Evolutionary conservation across 2,329 filamentous ascomycete species (phyloP), one percentile per base, ranked within the genome.

Genomic region (Diplocarpon mali): DNA sequence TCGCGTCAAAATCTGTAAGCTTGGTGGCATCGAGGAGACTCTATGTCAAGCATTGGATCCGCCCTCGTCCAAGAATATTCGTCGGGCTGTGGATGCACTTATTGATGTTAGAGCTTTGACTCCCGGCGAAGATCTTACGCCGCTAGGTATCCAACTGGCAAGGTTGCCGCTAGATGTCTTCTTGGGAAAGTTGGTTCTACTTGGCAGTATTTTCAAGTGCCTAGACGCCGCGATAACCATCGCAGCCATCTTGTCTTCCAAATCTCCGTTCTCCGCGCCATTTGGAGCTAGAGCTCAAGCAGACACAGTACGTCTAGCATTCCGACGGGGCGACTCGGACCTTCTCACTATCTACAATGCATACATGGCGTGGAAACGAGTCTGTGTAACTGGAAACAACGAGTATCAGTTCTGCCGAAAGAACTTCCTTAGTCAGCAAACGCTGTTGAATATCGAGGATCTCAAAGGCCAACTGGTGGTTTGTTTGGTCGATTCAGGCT

Each of bases 1-100:
- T 61, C 80, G 92, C 8, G 89, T 96, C 53, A 98, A 98, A 66
- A 95, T 95, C 37, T 98, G 90, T 70, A 94, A 93, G 59, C 76
- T 98, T 35, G 92, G 92, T 10, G 83, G 86, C 34, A 94, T 96
- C 43, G 90, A 96, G 61, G 78, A 90, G 55, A 95, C 89, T 0
- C 71, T 98, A 9, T 76, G 83, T 16, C 80, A 89, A 62, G 92
- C 92, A 3, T 71, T 98, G 13, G 92, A 98, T 60, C 83, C 90
- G 0, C 92, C 92, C 0, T 89, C 84, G 0, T 73, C 84, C 0
- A 94, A 90, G 67, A 98, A 96, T 55, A 93, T 98, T 38, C 82
- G 87, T 17, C 79, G 90, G 30, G 90, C 92, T 1, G 83, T 98
- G 44, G 90, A 96, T 62, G 87, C 90, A 2, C 75, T 98, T 5